Evolutionary conservation across 1,139 yeast genomes (phyloP).

Genomic region (Diutina sp.): DNA sequence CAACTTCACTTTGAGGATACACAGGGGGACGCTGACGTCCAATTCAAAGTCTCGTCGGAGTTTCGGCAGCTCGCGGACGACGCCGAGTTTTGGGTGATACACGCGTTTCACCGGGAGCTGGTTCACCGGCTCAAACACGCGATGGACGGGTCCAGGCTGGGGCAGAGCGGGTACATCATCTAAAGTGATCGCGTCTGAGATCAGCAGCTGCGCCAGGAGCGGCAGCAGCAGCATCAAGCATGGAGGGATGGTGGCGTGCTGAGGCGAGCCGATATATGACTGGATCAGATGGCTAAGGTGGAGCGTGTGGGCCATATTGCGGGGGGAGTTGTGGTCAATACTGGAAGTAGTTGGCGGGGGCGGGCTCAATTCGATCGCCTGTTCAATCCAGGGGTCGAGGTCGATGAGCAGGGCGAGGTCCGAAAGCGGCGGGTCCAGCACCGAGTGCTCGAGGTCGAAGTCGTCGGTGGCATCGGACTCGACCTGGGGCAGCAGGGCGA

Average conservation of each 20-base stretch:
- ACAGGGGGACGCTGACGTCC: slow-evolving; percentile 7
- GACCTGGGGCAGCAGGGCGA: background rate
- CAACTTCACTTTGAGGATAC: slow-evolving; percentile 4
- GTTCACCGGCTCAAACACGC: slow-evolving; percentile 4
- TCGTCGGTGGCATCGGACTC: background rate
- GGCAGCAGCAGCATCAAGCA: background rate
- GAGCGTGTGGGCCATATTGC: background rate
- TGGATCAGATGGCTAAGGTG: background rate
- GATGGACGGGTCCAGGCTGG: background rate
- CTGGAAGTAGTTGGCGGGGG: background rate
- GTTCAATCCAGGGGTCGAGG: background rate
- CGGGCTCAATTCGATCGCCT: background rate
- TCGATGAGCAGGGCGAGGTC: background rate
- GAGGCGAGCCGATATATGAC: background rate
- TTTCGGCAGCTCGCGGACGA: slow-evolving; percentile 17
- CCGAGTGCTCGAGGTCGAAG: background rate
- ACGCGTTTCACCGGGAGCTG: slow-evolving; percentile 19
- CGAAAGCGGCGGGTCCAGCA: background rate
- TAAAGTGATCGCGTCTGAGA: background rate
- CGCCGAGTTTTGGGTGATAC: slow-evolving; percentile 10
- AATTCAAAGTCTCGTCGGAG: slow-evolving; percentile 15
- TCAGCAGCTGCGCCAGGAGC: background rate
- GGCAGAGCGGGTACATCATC: background rate
- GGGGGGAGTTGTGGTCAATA: background rate
- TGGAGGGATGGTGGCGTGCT: background rate